phyloP scores from a whole-genome alignment of 805 yeast genomes.

The Cyberlindnera japonica region DNA sequence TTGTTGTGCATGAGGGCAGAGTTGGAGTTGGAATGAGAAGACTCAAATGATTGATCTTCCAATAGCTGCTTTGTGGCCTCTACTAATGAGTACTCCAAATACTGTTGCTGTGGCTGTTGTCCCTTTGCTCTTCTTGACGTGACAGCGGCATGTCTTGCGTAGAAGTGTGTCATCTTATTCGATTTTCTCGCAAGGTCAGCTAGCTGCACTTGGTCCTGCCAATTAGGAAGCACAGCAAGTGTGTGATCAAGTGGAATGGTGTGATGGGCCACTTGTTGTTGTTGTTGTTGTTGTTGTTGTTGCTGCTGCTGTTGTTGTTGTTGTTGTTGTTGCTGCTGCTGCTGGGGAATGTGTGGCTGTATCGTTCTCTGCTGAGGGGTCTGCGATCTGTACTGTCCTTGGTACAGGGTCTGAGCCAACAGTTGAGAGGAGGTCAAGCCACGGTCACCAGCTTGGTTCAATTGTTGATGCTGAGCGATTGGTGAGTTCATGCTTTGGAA shows the following conservation, averaged over 20 bases:
- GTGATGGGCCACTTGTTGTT: slow-evolving; percentile 18
- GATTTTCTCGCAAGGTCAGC: slow-evolving; percentile 68
- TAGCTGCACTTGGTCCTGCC: slow-evolving; percentile 80
- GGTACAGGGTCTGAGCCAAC: slow-evolving; percentile 39
- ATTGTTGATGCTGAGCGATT: slow-evolving; percentile 14
- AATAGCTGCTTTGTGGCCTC: slow-evolving; percentile 39
- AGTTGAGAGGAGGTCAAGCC: slow-evolving; percentile 33
- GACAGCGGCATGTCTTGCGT: slow-evolving; percentile 80
- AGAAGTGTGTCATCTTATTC: slow-evolving; percentile 62
- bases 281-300: slow-evolving; percentile 32
- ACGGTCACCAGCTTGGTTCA: slow-evolving; percentile 19
- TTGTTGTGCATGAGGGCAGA: slow-evolving; percentile 34
- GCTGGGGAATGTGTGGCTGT: slow-evolving; percentile 31
- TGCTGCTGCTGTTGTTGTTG: slow-evolving; percentile 25
- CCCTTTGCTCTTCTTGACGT: slow-evolving; percentile 43
- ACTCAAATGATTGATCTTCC: slow-evolving; percentile 17
- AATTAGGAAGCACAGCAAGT: slow-evolving; percentile 41
- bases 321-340: slow-evolving; percentile 15
- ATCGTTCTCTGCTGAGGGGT: slow-evolving; percentile 30
- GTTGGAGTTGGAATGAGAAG: slow-evolving; percentile 13
- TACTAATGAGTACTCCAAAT: slow-evolving; percentile 26
- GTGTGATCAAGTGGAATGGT: slow-evolving; percentile 33
- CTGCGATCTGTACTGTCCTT: slow-evolving; percentile 35
- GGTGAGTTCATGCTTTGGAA: slow-evolving; percentile 20
- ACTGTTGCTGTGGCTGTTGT: slow-evolving; percentile 15